phyloP scores from a whole-genome alignment of 2,329 filamentous ascomycete species.

The Pseudocercospora pini-densiflorae region DNA sequence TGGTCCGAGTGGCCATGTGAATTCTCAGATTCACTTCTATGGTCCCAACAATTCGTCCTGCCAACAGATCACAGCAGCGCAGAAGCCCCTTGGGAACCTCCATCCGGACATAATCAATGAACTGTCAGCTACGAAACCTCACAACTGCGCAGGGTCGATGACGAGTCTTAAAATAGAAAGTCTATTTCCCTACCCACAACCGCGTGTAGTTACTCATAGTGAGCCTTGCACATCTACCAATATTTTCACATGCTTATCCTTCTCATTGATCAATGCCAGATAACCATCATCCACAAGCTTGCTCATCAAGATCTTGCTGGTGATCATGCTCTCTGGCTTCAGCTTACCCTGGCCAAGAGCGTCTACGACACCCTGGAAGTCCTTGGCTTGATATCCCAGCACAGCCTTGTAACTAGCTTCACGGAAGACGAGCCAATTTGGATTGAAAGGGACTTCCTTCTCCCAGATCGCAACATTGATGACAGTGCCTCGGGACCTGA shows the following conservation, averaged over 20 bases:
- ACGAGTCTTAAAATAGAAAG: neutral
- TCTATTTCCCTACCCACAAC: neutral
- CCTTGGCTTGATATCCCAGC: constrained; percentile 55
- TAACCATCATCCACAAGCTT: constrained; percentile 63
- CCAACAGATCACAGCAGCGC: neutral
- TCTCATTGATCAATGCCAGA: constrained; percentile 61
- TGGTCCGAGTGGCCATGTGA: constrained; percentile 16
- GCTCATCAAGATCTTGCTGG: constrained; percentile 60
- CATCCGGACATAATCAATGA: neutral
- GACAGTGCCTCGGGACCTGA: constrained; percentile 60
- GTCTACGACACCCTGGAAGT: constrained; percentile 62
- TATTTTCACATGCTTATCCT: constrained; percentile 67
- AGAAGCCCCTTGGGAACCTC: neutral
- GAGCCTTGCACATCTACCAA: constrained; percentile 53
- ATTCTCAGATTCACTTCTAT: constrained; percentile 14
- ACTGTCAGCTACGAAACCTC: neutral
- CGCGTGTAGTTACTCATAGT: neutral
- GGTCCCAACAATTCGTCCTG: constrained; percentile 13
- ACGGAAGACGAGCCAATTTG: constrained; percentile 58
- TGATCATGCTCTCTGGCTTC: constrained; percentile 64
- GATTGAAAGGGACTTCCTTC: constrained; percentile 56
- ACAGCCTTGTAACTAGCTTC: constrained; percentile 59
- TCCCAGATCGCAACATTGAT: constrained; percentile 71
- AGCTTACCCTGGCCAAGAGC: constrained; percentile 43
- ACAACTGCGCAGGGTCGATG: neutral